These are phyloP conservation scores for Zizania latifolia DNA, from an alignment of 176 grass and related monocot genomes.

Conservation along the genomic window DNA sequence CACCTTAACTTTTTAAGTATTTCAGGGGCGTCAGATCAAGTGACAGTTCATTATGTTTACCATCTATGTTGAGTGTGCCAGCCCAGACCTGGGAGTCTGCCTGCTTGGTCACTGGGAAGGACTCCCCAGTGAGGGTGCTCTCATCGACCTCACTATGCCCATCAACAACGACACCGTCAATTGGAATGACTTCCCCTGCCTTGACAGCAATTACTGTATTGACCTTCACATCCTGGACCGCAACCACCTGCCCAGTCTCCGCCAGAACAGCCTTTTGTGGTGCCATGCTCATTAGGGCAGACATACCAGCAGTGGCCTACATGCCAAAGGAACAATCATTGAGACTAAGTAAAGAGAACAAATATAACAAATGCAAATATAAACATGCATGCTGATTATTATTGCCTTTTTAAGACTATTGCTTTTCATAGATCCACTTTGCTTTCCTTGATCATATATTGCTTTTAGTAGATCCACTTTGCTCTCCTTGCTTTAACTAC, in stretches of 20 bases:
- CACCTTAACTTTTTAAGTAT: not conserved
- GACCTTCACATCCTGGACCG: constrained; percentile 68
- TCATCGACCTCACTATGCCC: constrained; percentile 82
- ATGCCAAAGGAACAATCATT: constrained; percentile 13
- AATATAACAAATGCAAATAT: too few species aligned
- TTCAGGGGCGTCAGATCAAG: not conserved
- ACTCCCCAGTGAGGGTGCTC: constrained; percentile 85
- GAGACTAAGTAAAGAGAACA: not conserved
- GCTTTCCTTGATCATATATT: too few species aligned
- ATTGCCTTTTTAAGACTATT: constrained; percentile 4
- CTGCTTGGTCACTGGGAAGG: constrained; percentile 77
- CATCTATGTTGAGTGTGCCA: constrained; percentile 87
- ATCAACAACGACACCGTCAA: constrained; percentile 75
- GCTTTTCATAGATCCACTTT: too few species aligned
- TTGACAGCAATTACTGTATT: constrained; percentile 76
- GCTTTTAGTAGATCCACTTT: constrained; percentile 12
- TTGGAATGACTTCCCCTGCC: constrained; percentile 74
- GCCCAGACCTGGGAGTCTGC: constrained; percentile 82
- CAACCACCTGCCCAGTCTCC: constrained; percentile 58
- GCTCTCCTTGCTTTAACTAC: constrained; percentile 21
- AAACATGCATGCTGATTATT: not conserved
- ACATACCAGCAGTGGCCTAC: constrained; percentile 86
- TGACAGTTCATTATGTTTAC: constrained; percentile 23
- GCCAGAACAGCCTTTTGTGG: constrained; percentile 86
- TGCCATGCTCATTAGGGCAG: constrained; percentile 76